Percentiles rank a stretch among this genome's conserved stretches.
phyloP scores from a whole-genome alignment of 2,329 filamentous ascomycete species.

The Pleomassaria siparia region DNA sequence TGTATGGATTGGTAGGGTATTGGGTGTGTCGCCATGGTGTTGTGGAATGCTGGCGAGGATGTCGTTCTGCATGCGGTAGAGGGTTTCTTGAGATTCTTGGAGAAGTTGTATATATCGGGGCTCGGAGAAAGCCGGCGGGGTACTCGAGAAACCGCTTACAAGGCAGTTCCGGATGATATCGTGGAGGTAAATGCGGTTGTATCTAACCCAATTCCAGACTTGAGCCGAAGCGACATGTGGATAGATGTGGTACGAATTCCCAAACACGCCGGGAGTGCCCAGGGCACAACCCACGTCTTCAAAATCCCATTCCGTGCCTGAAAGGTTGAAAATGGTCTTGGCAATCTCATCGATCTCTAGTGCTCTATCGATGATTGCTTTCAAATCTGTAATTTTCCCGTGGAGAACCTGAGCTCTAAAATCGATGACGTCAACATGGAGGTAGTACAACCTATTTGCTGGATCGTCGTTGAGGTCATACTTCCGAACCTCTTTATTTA shows the following conservation, averaged over 20 bases:
- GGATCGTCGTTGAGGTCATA: constrained; percentile 26
- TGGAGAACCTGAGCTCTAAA: constrained; percentile 29
- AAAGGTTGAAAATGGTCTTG: constrained; percentile 20
- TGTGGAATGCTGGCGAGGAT: constrained; percentile 40
- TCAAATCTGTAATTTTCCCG: constrained; percentile 15
- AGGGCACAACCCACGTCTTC: constrained; percentile 16
- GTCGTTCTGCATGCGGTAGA: constrained; percentile 32
- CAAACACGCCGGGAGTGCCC: constrained; percentile 23
- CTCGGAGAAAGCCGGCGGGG: constrained; percentile 28
- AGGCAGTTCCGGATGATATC: constrained; percentile 38
- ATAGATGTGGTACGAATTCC: constrained; percentile 36
- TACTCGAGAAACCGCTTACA: constrained; percentile 25
- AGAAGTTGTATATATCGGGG: constrained; percentile 23
- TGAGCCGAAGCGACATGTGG: constrained; percentile 26
- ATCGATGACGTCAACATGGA: constrained; percentile 29
- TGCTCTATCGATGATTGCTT: constrained; percentile 25
- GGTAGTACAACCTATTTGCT: constrained; percentile 28
- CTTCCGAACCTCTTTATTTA: constrained; percentile 26
- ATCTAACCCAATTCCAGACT: constrained; percentile 39
- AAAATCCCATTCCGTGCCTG: constrained; percentile 25
- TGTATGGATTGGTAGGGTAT: neutral
- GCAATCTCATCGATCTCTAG: constrained; percentile 27
- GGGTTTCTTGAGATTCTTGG: constrained; percentile 20
- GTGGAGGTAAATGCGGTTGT: constrained; percentile 36
- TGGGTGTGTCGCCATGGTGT: constrained; percentile 36